Conservation (phyloP, 2,329 filamentous ascomycete species). For the Nemania abortiva region DNA sequence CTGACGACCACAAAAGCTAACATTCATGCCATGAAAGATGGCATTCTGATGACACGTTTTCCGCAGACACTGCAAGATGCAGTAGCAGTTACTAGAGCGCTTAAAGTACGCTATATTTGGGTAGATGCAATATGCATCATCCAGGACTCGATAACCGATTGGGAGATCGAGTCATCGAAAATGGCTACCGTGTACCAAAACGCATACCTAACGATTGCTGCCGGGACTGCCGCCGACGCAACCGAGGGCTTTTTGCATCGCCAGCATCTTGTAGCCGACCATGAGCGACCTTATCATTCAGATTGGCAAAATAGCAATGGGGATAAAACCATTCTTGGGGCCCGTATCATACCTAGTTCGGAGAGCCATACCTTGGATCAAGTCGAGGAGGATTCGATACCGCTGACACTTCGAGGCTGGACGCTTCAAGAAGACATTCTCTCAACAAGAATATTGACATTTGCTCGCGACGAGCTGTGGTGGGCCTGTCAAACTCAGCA, state of each 20-base stretch:
- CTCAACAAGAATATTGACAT: not conserved
- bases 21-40: not conserved
- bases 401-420: slow-evolving; percentile 1
- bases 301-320: not conserved
- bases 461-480: not conserved
- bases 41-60: not conserved
- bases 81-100: not conserved
- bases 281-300: not conserved
- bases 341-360: not conserved
- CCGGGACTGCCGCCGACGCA: not conserved
- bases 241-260: not conserved
- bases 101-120: not conserved
- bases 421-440: not conserved
- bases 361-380: not conserved
- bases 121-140: slow-evolving; percentile 18
- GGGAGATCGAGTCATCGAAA: slow-evolving; percentile 7
- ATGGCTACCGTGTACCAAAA: slow-evolving; percentile 4
- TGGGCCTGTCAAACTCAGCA: not conserved
- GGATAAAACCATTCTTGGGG: not conserved
- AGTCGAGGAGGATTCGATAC: not conserved
- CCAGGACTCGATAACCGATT: slow-evolving; percentile 4
- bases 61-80: slow-evolving; percentile 19
- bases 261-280: not conserved
- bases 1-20: not conserved
- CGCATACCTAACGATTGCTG: not conserved